phyloP scores from a whole-genome alignment of 2,329 filamentous ascomycete genomes.

The Pseudogymnoascus destructans region DNA sequence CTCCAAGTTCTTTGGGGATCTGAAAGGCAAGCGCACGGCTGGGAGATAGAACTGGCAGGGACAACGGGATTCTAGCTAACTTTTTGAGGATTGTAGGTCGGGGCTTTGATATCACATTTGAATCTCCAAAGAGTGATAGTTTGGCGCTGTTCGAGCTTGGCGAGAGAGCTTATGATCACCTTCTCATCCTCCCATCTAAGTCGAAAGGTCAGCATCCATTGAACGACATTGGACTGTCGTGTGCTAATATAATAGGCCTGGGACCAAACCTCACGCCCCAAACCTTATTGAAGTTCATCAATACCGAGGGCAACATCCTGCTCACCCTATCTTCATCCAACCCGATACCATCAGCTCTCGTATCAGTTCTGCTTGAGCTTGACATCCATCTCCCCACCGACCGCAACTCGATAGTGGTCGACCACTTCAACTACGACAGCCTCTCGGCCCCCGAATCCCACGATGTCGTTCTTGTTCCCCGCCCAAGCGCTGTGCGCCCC shows the following conservation, averaged over 20 bases:
- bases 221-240: neutral
- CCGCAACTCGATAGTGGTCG: slow-evolving; percentile 72
- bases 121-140: slow-evolving; percentile 68
- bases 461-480: slow-evolving; percentile 70
- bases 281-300: slow-evolving; percentile 78
- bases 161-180: slow-evolving; percentile 80
- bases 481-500: slow-evolving; percentile 49
- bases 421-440: slow-evolving; percentile 90
- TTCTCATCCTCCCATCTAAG: slow-evolving; percentile 78
- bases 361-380: slow-evolving; percentile 71
- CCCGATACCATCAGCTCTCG: slow-evolving; percentile 58
- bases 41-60: neutral
- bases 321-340: slow-evolving; percentile 65
- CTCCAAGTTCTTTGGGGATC: slow-evolving; percentile 64
- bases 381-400: slow-evolving; percentile 81
- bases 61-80: neutral
- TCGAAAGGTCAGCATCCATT: slow-evolving; percentile 56
- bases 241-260: slow-evolving; percentile 43
- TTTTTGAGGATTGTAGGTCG: slow-evolving; percentile 42
- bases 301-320: slow-evolving; percentile 82
- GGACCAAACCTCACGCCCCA: slow-evolving; percentile 81
- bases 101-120: slow-evolving; percentile 68
- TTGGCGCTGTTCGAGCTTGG: slow-evolving; percentile 74
- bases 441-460: slow-evolving; percentile 67
- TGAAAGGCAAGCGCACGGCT: slow-evolving; percentile 44